Evolutionary conservation across 768 basidiomycete species (phyloP), one percentile per base, ranked within the genome.

Genomic region (Hirschioporus abietinus): DNA sequence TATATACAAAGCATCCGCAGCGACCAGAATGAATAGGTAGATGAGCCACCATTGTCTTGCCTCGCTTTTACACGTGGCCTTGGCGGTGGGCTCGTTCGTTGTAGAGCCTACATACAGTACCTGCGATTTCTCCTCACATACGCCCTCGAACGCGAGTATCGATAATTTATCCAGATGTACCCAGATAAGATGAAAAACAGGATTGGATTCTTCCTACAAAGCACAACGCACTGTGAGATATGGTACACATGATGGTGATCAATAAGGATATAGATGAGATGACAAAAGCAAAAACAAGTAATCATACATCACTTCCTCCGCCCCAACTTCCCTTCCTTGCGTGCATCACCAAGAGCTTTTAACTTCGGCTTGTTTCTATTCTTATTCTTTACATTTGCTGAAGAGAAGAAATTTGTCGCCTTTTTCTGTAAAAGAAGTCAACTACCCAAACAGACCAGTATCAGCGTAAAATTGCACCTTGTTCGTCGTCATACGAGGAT

Each of bases 401-500:
- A 83, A 2, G 88, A 86, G 80, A 93, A 97, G 80, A 95, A 98
- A 79, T 99, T 98, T 66, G 84, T 82, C 10, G 92, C 86, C 78
- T 92, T 95, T 81, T 88, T 90, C 94, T 93, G 73, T n/a, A 24
- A 23, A 35, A 66, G 34, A 58, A 65, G 65, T 66, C 65, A 60
- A 60, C 24, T 64, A 65, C 25, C 68, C 24, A 10, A 25, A 60
- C 26, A 35, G 23, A 52, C 58, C 34, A 15, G 17, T 35, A 52
- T n/a, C 17, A 42, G 59, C 20, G 70, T 62, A 57, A 60, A 66
- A 68, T n/a, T 68, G 58, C 74, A 89, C 92, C 81, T 99, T 99
- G 82, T 88, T 94, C 0, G 97, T 99, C 72, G 86, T 96, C 93
- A 96, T 92, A 20, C 96, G 91, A 27, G 84, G 75, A 70, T 84